Evolutionary conservation across 345 rosid genomes (phyloP).

Genomic region (Lagerstroemia speciosa): DNA sequence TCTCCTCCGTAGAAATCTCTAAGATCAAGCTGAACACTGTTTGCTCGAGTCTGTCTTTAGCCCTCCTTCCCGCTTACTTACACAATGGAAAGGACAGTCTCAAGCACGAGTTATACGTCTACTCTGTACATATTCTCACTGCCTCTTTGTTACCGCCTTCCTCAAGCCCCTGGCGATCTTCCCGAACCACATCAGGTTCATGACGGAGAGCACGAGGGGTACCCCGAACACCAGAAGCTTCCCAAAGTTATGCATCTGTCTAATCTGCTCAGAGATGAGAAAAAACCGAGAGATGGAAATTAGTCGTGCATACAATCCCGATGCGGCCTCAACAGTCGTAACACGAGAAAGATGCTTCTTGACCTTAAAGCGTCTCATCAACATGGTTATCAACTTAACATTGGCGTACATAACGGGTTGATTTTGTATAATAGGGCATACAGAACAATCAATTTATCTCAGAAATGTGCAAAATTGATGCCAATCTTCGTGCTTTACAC

Average conservation of each 20-base stretch:
- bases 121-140: conserved; percentile 16
- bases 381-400: background rate
- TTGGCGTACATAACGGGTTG: too few relatives aligned
- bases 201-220: conserved; percentile 27
- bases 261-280: conserved; percentile 20
- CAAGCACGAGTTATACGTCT: background rate
- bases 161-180: conserved; percentile 48
- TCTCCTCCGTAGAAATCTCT: background rate
- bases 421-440: too few relatives aligned
- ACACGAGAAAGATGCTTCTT: background rate
- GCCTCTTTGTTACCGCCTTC: conserved; percentile 46
- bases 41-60: background rate
- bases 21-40: background rate
- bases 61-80: background rate
- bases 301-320: too few relatives aligned
- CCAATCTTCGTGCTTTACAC: too few relatives aligned
- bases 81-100: background rate
- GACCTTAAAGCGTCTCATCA: background rate
- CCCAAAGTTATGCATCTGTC: conserved; percentile 26
- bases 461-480: too few relatives aligned
- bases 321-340: background rate
- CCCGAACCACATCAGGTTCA: conserved; percentile 53
- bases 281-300: too few relatives aligned
- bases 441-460: too few relatives aligned
- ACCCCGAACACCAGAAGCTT: conserved; percentile 22